phyloP scores from a whole-genome alignment of 495 filamentous ascomycete species.

The Chaetomium cochliodes region DNA sequence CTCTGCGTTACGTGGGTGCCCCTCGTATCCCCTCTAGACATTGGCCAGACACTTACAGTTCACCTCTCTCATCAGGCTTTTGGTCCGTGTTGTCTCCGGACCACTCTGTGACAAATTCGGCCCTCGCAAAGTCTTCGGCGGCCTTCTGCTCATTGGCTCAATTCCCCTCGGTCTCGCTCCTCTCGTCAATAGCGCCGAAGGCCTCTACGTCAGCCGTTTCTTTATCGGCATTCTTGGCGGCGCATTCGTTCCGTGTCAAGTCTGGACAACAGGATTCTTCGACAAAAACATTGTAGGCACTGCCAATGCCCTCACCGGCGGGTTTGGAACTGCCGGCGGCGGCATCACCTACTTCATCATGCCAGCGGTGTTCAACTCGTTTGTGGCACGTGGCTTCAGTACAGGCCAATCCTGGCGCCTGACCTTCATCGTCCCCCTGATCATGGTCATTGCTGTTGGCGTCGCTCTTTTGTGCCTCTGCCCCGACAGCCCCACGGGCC shows the following conservation, averaged over 20 bases:
- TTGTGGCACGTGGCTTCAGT: conserved; percentile 61
- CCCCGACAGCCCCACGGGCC: conserved; percentile 78
- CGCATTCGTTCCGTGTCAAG: conserved; percentile 90
- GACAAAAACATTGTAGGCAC: conserved; percentile 94
- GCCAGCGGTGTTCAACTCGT: conserved; percentile 84
- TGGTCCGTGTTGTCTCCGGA: conserved; percentile 77
- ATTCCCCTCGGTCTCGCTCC: conserved; percentile 85
- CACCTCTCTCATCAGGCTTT: conserved; percentile 36
- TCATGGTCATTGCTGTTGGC: conserved; percentile 66
- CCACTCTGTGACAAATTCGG: conserved; percentile 84
- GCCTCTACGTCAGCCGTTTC: conserved; percentile 78
- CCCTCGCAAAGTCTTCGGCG: conserved; percentile 76
- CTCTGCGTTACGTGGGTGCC: conserved; percentile 62
- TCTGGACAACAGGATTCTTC: conserved; percentile 94
- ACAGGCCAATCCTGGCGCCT: conserved; percentile 78
- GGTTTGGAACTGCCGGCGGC: conserved; percentile 86
- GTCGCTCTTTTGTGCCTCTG: conserved; percentile 68
- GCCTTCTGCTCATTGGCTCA: conserved; percentile 67
- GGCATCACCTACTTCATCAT: conserved; percentile 90
- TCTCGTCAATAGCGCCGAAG: conserved; percentile 63
- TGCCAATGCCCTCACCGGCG: conserved; percentile 82
- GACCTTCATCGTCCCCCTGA: conserved; percentile 77
- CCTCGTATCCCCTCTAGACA: too few species aligned
- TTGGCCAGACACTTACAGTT: too few species aligned
- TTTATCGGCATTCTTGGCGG: conserved; percentile 93